A percentile compares a stretch with the other conserved stretches of the same genome.
Conservation (phyloP, 805 yeast species). For the Kluyveromyces wickerhamii region DNA sequence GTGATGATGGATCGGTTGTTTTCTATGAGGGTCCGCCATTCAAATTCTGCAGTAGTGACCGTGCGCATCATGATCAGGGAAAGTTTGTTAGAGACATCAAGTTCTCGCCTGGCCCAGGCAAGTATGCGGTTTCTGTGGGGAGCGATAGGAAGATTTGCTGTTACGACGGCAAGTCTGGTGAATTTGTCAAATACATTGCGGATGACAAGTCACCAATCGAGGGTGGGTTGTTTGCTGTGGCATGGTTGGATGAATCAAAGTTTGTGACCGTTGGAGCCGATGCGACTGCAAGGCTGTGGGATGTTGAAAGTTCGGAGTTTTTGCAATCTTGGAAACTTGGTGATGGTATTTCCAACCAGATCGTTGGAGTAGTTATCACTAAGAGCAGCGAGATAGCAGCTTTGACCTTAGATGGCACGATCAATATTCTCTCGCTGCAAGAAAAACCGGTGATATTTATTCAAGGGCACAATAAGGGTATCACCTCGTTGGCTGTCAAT, state of each 20-base stretch:
- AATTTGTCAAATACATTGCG: constrained; percentile 44
- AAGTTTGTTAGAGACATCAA: constrained; percentile 75
- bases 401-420: constrained; percentile 61
- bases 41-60: constrained; percentile 64
- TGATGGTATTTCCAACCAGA: constrained; percentile 51
- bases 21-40: constrained; percentile 92
- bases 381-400: constrained; percentile 50
- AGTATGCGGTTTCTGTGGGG: constrained; percentile 65
- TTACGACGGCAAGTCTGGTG: constrained; percentile 87
- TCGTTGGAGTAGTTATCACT: constrained; percentile 64
- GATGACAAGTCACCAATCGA: constrained; percentile 41
- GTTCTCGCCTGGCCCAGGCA: constrained; percentile 70
- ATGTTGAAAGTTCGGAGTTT: constrained; percentile 36
- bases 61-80: constrained; percentile 56
- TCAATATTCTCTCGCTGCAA: constrained; percentile 48
- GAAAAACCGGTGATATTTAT: constrained; percentile 32
- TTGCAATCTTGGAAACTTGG: constrained; percentile 45
- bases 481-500: constrained; percentile 48
- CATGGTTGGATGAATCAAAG: constrained; percentile 48
- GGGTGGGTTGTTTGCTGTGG: constrained; percentile 74
- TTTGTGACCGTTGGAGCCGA: constrained; percentile 87
- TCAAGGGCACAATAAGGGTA: constrained; percentile 74
- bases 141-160: constrained; percentile 70
- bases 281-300: constrained; percentile 61
- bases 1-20: constrained; percentile 81